A percentile compares a stretch with the other conserved stretches of the same genome.
Evolutionary conservation across 2,329 filamentous ascomycete genomes (phyloP).

Genomic region (Colletotrichum cereale): DNA sequence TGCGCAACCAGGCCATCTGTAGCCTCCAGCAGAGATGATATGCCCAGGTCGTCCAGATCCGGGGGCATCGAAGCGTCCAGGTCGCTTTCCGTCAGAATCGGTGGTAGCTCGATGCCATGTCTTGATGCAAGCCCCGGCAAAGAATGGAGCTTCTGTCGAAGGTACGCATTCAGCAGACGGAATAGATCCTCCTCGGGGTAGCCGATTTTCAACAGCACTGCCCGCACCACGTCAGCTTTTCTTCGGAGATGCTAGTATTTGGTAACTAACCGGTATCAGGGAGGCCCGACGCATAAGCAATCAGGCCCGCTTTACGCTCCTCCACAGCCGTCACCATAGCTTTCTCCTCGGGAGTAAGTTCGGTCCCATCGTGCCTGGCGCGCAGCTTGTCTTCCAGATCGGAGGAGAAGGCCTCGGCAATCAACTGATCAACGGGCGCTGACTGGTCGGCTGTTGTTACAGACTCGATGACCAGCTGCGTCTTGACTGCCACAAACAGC

Average conservation of each 20-base stretch:
- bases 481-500: conserved; percentile 61
- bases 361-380: conserved; percentile 48
- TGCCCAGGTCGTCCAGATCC: conserved; percentile 52
- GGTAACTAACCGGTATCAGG: conserved; percentile 39
- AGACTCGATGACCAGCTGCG: conserved; percentile 65
- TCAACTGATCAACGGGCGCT: conserved; percentile 59
- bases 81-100: conserved; percentile 47
- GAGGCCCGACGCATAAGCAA: conserved; percentile 36
- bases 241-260: conserved; percentile 47
- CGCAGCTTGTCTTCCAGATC: conserved; percentile 65
- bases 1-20: conserved; percentile 56
- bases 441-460: conserved; percentile 63
- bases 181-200: conserved; percentile 43
- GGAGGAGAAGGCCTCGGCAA: conserved; percentile 68
- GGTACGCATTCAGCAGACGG: conserved; percentile 50
- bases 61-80: conserved; percentile 44
- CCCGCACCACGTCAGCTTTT: conserved; percentile 53
- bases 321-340: conserved; percentile 51
- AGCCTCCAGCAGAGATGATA: conserved; percentile 58
- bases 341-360: conserved; percentile 52
- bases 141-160: conserved; percentile 50
- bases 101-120: conserved; percentile 52
- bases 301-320: conserved; percentile 50
- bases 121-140: conserved; percentile 50
- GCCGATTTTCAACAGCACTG: conserved; percentile 33